phyloP scores from a whole-genome alignment of 768 basidiomycete species.

The Trametes cubensis region DNA sequence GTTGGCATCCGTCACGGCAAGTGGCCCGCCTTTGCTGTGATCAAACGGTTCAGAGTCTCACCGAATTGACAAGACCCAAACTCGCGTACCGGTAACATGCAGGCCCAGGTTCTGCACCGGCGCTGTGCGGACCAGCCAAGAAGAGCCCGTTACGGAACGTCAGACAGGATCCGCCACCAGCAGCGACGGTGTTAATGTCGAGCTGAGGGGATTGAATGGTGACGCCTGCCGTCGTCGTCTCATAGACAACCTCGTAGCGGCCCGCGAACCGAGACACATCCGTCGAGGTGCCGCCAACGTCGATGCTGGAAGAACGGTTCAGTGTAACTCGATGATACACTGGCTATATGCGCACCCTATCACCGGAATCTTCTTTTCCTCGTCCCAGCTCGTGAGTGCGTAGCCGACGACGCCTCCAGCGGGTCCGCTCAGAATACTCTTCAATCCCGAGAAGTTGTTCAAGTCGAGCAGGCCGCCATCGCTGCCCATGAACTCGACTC shows the following conservation, averaged over 20 bases:
- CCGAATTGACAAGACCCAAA: background rate
- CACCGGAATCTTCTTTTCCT: conserved; percentile 65
- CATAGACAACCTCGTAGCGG: conserved; percentile 89
- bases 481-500: conserved; percentile 95
- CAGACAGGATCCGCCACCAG: conserved; percentile 90
- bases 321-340: background rate
- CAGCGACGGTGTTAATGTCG: conserved; percentile 95
- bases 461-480: conserved; percentile 86
- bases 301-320: conserved; percentile 52
- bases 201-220: conserved; percentile 91
- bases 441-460: conserved; percentile 86
- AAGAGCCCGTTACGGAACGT: conserved; percentile 91
- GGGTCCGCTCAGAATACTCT: conserved; percentile 90
- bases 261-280: conserved; percentile 95
- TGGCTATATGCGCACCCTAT: conserved; percentile 65
- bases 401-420: conserved; percentile 97
- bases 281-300: conserved; percentile 95
- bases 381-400: conserved; percentile 90
- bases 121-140: conserved; percentile 88
- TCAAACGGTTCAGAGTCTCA: background rate
- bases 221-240: conserved; percentile 93
- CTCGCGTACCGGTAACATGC: conserved; percentile 78
- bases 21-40: conserved; percentile 81
- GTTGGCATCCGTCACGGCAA: conserved; percentile 94
- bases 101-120: conserved; percentile 92